These are phyloP conservation scores for Juncus effusus DNA, from an alignment of 176 grass and related monocot genomes.

Conservation along the genomic window DNA sequence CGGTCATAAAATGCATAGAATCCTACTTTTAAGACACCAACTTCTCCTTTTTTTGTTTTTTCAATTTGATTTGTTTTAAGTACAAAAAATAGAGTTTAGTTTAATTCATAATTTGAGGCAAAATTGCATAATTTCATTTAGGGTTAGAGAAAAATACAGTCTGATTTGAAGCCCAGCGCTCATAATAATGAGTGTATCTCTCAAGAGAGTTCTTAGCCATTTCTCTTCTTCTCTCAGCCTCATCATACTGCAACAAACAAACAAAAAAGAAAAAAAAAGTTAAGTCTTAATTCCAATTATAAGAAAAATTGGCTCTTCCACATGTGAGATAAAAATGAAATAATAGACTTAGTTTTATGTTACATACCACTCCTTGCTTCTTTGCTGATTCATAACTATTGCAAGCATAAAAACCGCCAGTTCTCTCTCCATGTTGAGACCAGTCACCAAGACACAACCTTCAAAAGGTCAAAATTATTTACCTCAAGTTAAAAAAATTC, in stretches of 20 bases:
- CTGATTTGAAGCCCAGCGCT: conserved; percentile 95
- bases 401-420: conserved; percentile 94
- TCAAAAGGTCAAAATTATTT: conserved; percentile 21
- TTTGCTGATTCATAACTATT: conserved; percentile 92
- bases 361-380: conserved; percentile 73
- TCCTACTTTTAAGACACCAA: not conserved
- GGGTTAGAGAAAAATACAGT: conserved; percentile 42
- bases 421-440: conserved; percentile 83
- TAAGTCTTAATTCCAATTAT: not conserved
- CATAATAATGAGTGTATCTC: conserved; percentile 99
- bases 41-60: not conserved
- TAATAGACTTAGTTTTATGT: not conserved
- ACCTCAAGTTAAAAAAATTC: too few relatives aligned
- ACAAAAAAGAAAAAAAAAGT: not conserved
- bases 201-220: conserved; percentile 95
- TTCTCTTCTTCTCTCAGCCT: conserved; percentile 83
- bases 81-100: conserved; percentile 24
- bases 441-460: conserved; percentile 89
- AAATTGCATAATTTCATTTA: conserved; percentile 20
- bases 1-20: not conserved
- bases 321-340: not conserved
- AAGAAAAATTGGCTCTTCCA: conserved; percentile 12
- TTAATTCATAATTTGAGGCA: not conserved
- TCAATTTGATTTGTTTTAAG: conserved; percentile 7
- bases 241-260: conserved; percentile 58